Evolutionary conservation across 345 rosid genomes (phyloP).

Genomic region (Eucalyptus erythrocorys): DNA sequence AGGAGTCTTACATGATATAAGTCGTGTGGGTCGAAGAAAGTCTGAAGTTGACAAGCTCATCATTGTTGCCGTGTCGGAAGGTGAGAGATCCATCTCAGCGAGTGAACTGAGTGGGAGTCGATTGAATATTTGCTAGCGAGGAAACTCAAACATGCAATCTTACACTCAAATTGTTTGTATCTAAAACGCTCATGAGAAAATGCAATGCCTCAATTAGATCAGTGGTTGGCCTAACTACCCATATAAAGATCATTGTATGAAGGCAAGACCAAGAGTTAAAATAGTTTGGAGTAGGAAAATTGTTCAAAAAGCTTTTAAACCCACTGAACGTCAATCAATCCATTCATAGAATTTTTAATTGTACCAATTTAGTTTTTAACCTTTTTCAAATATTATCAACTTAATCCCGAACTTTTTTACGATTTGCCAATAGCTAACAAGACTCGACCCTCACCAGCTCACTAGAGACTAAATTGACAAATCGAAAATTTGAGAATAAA

Average conservation of each 20-base stretch:
- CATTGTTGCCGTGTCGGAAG: not conserved
- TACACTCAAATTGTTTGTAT: not conserved
- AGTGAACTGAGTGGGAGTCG: not conserved
- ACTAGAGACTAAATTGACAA: not conserved
- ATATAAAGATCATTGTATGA: not conserved
- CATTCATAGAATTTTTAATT: rapidly evolving
- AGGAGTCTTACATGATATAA: not conserved
- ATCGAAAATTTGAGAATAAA: rapidly evolving
- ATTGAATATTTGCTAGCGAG: not conserved
- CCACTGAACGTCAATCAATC: rapidly evolving
- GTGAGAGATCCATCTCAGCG: rapidly evolving
- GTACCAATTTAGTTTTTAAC: not conserved
- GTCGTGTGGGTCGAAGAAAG: not conserved
- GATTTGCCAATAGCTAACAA: too few relatives aligned
- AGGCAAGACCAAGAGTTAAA: not conserved
- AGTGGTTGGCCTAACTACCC: rapidly evolving
- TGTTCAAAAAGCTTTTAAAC: not conserved
- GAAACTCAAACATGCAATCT: not conserved
- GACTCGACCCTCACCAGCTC: rapidly evolving
- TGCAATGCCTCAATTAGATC: not conserved
- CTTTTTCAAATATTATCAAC: not conserved
- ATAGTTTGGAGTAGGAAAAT: not conserved
- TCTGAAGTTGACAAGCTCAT: not conserved
- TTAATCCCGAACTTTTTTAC: too few relatives aligned
- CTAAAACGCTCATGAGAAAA: not conserved